These are phyloP conservation scores for Taphrina deformans DNA, from an alignment of 1,139 yeast genomes.

Conservation along the genomic window DNA sequence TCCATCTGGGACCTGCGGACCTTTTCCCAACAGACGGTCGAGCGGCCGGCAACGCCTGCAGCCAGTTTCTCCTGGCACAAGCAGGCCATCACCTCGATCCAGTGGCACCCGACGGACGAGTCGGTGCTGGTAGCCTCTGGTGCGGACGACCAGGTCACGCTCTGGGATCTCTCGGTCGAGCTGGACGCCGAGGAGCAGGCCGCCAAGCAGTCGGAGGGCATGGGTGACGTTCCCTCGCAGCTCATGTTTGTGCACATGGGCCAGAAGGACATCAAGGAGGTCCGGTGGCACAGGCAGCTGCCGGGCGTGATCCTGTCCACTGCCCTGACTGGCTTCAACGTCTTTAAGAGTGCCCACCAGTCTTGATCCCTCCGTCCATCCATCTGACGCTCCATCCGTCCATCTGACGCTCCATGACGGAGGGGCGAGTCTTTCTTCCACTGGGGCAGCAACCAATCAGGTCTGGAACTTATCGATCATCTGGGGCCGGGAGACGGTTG, in stretches of 20 bases:
- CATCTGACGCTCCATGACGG: not conserved
- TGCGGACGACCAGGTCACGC: conserved; percentile 92
- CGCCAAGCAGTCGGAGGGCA: conserved; percentile 69
- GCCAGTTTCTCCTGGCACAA: conserved; percentile 87
- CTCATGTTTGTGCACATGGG: conserved; percentile 91
- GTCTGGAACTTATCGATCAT: too few species aligned
- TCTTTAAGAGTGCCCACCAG: conserved; percentile 72
- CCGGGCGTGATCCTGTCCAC: conserved; percentile 95
- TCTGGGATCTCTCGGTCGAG: conserved; percentile 96
- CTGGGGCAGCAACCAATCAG: too few species aligned
- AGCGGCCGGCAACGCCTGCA: conserved; percentile 62
- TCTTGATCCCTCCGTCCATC: conserved; percentile 51
- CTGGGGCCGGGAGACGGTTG: too few species aligned
- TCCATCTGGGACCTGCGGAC: conserved; percentile 96
- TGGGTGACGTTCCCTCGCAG: conserved; percentile 93
- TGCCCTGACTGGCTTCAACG: conserved; percentile 89
- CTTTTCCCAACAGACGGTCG: conserved; percentile 51
- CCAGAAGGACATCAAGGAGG: conserved; percentile 94
- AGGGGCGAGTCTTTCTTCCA: too few species aligned
- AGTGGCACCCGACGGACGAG: conserved; percentile 94
- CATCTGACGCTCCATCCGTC: not conserved
- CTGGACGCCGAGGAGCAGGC: conserved; percentile 94
- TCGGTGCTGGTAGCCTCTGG: conserved; percentile 93
- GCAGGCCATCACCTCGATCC: conserved; percentile 86
- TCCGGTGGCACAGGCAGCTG: conserved; percentile 95